These are phyloP conservation scores for Fusarium chaquense DNA, from an alignment of 2,329 filamentous ascomycete genomes.

Conservation along the genomic window DNA sequence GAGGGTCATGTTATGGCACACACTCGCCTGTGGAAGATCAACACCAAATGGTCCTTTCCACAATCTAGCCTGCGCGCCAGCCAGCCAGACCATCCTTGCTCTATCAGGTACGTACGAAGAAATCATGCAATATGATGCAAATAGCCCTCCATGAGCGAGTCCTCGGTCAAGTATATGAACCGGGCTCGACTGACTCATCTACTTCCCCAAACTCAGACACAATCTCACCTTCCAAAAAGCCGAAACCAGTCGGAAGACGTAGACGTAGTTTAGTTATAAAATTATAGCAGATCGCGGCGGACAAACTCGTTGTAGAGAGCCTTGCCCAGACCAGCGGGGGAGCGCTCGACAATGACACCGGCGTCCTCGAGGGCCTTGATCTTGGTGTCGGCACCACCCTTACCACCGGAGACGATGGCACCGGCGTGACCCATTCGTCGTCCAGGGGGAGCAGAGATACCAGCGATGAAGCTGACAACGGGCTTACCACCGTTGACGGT, in stretches of 20 bases:
- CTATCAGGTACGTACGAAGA: conserved; percentile 52
- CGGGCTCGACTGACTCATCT: conserved; percentile 42
- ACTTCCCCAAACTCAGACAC: conserved; percentile 31
- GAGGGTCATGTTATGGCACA: conserved; percentile 39
- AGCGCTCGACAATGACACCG: conserved; percentile 96
- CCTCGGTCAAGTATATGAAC: conserved; percentile 26
- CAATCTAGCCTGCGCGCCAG: conserved; percentile 46
- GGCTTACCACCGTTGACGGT: conserved; percentile 87
- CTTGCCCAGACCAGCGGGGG: conserved; percentile 91
- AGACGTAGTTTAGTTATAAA: conserved; percentile 33
- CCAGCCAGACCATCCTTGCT: conserved; percentile 49
- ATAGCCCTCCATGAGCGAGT: conserved; percentile 45
- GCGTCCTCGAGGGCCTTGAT: conserved; percentile 93
- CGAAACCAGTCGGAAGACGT: conserved; percentile 17
- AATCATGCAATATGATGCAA: conserved; percentile 50
- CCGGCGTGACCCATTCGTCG: conserved; percentile 99
- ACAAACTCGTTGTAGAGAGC: conserved; percentile 95
- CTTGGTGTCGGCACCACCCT: conserved; percentile 98
- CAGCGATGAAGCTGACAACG: conserved; percentile 97
- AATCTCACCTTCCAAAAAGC: conserved; percentile 14
- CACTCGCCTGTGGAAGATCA: conserved; percentile 38
- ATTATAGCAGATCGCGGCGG: conserved; percentile 92
- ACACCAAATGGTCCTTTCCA: conserved; percentile 42
- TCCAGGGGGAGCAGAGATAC: conserved; percentile 96
- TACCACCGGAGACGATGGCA: conserved; percentile 96